Evolutionary conservation across 78 protist species (phyloP), one percentile per base, ranked within the genome.

Genomic region (Guillardia theta): DNA sequence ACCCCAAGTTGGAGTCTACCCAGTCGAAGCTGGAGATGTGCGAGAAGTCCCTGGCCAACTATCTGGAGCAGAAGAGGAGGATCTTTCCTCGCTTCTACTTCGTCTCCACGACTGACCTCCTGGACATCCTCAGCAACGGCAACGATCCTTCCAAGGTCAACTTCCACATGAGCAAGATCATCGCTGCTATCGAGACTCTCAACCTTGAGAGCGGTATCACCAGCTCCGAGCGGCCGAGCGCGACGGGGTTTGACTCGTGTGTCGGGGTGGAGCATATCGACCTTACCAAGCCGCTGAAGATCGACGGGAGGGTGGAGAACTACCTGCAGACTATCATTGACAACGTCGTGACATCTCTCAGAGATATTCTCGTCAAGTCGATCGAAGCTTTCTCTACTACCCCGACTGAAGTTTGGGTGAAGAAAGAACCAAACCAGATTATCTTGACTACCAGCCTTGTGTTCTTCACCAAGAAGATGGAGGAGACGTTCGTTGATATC

Each of bases 61-160:
- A 95, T 93, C 92, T 96, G 30, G 97, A 96, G 87, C 88, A 93
- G n/a, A 95, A 96, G 93, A 30, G 96, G 6, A 21, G 88, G 18
- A 93, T 88, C 37, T 96, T 96, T 95, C 97, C 97, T 4, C 93
- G 97, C 27, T 96, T 96, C 95, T 96, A 95, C 94, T 96, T 96
- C 53, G 93, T 95, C 10, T 94, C 97, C 15, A 50, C 92, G 36
- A 2, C 92, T 27, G 96, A 95, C 88, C 88, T 96, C 64, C 95
- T 96, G 92, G 95, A 96, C 92, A 96, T 96, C 88, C 94, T 96
- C n/a, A 93, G 95, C 19, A 48, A 45, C 64, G 93, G 93, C 62
- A 88, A 88, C 93, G 54, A 19, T 36, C 93, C 93, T 5, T 41
- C 9, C 54, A 88, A 88, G 64, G 87, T 70, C 39, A 70, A 70